Conservation (phyloP, 139 green algal species). For the Coelastrella sp. region DNA sequence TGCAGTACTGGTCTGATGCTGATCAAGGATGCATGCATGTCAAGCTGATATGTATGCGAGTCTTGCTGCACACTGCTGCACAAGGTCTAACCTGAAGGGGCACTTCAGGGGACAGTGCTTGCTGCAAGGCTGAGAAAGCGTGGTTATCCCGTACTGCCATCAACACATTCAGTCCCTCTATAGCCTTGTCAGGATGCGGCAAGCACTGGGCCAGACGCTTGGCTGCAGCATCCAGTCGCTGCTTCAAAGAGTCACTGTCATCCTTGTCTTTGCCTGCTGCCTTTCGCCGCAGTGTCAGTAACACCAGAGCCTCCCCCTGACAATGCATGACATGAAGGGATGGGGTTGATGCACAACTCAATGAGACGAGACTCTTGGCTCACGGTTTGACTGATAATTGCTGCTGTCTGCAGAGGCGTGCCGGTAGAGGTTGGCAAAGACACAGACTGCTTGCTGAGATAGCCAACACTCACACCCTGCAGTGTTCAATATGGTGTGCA, state of each 20-base stretch:
- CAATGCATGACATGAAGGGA: background rate
- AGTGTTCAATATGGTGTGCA: too few species aligned
- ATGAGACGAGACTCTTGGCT: too few species aligned
- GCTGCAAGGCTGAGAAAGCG: slow-evolving; percentile 25
- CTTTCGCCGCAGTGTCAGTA: slow-evolving; percentile 36
- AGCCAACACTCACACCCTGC: too few species aligned
- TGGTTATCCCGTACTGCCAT: slow-evolving; percentile 33
- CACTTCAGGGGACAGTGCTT: slow-evolving; percentile 6
- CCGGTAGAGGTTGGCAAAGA: too few species aligned
- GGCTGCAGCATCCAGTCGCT: background rate
- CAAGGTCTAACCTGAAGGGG: slow-evolving; percentile 15
- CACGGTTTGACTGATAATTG: too few species aligned
- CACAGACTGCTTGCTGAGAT: too few species aligned
- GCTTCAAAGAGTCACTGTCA: background rate
- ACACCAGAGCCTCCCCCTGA: slow-evolving; percentile 4
- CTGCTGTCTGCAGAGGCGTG: too few species aligned
- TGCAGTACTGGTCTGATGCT: too few species aligned
- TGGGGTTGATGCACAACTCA: too few species aligned
- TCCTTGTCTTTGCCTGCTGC: background rate
- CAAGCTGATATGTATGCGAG: too few species aligned
- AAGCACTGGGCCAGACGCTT: background rate
- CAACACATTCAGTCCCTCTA: slow-evolving; percentile 20
- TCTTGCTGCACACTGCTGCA: too few species aligned
- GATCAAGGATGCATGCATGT: too few species aligned
- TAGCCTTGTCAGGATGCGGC: background rate